These are phyloP conservation scores for Phlebiopsis flavidoalba DNA, from an alignment of 768 basidiomycete genomes.

Conservation along the genomic window DNA sequence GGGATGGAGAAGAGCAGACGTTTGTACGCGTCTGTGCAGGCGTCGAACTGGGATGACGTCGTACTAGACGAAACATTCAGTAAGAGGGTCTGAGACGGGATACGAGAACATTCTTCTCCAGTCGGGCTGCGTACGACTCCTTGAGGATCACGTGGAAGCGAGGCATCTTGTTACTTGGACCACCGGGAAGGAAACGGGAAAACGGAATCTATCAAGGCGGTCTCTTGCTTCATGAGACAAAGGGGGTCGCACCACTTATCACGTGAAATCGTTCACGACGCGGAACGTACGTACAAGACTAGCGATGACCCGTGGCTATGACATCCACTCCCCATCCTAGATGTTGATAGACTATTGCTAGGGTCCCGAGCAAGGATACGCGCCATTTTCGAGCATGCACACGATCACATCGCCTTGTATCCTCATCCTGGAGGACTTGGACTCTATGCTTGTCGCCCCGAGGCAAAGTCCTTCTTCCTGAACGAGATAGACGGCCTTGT, in stretches of 20 bases:
- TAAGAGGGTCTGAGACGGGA: conserved; percentile 30
- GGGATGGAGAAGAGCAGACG: conserved; percentile 27
- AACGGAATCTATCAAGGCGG: conserved; percentile 32
- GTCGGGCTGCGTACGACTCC: conserved; percentile 31
- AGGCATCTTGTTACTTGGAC: conserved; percentile 21
- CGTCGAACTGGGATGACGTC: conserved; percentile 29
- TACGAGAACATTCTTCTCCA: conserved; percentile 34
- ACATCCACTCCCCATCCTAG: no score
- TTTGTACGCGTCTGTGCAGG: conserved; percentile 23
- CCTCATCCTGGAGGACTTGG: conserved; percentile 38
- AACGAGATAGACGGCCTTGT: conserved; percentile 30
- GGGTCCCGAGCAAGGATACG: conserved; percentile 26
- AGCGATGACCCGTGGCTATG: no score
- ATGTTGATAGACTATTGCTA: background rate
- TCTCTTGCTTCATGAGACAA: conserved; percentile 22
- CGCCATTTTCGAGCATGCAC: conserved; percentile 31
- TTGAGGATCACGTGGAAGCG: conserved; percentile 35
- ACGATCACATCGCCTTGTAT: conserved; percentile 25
- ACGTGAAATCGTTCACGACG: conserved; percentile 36
- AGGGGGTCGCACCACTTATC: conserved; percentile 26
- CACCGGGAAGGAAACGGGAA: conserved; percentile 35
- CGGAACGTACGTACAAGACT: conserved; percentile 18
- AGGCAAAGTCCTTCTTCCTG: conserved; percentile 37
- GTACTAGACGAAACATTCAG: conserved; percentile 30
- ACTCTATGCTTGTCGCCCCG: conserved; percentile 34